Base-by-base conservation (phyloP, 192 early-diverging fungal species). In the Coemansia sp. region DNA sequence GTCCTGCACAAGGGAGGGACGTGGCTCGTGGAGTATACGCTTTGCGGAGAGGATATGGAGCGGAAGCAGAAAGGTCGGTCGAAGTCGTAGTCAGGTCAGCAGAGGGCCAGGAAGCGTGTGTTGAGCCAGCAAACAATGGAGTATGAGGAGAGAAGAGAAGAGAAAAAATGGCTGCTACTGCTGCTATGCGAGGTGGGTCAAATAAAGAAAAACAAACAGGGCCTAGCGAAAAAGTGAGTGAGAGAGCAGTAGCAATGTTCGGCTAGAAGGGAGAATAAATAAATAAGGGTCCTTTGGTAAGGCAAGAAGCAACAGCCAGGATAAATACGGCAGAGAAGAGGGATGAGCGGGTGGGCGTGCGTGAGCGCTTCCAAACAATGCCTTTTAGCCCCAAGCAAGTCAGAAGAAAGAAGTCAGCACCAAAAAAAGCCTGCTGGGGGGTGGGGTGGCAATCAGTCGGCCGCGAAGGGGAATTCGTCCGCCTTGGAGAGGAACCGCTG, bases 341-440 rank as follows among this genome's bases (percentile, higher is more conserved):
- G 39, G 66, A 66, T 31, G 69, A 63, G 16, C 77, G 67, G 53
- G 73, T 68, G 38, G 73, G 69, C 37, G 76, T 63, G 47, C 59
- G 62, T 35, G 59, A 62, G 55, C 18, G 35, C 57, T 43, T 53
- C 42, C 41, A 59, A 69, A 45, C 65, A 70, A 57, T 74, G 82
- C 13, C 64, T 60, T 31, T 1, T 48, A 74, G 75, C 62, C 25
- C 59, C 76, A 83, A 65, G 75, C 35, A 76, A 83, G 60, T 58
- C 36, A 52, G 65, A 71, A 71, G 66, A 77, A 72, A 56, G 70
- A 76, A 70, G 65, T 63, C 60, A 82, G 67, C 59, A 50, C 56
- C 42, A 58, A 56, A 61, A 60, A 52, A 47, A 56, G 38, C 36
- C 42, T 55, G 52, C 52, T 55, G 52, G 38, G 61, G 61, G 26